Percentiles rank a stretch among this genome's conserved stretches.
These are phyloP conservation scores for Umbelopsis sp. DNA, from an alignment of 192 early-diverging fungal species.

Conservation along the genomic window DNA sequence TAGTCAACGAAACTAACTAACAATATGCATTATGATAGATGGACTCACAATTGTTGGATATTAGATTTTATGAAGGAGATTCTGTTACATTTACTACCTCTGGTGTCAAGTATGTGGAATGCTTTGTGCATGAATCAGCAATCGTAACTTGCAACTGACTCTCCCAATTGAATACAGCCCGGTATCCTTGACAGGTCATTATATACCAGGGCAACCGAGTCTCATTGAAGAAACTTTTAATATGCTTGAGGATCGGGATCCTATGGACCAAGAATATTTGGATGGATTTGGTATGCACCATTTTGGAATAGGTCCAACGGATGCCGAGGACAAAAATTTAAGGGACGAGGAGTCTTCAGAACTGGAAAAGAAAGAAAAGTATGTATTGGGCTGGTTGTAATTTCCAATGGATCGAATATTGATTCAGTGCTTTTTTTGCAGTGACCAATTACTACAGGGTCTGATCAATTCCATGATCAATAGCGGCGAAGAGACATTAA, in stretches of 20 bases:
- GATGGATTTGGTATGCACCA: constrained; percentile 26
- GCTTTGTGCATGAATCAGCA: background rate
- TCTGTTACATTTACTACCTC: background rate
- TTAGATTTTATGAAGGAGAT: constrained; percentile 4
- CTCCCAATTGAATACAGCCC: background rate
- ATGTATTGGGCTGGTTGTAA: background rate
- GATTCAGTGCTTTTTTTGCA: background rate
- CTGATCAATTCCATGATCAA: constrained; percentile 25
- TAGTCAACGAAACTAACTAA: too few species aligned
- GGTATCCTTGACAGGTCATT: constrained; percentile 4
- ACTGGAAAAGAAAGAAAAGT: constrained; percentile 11
- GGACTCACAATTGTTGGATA: background rate
- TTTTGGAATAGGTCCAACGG: constrained; percentile 17
- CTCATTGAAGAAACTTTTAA: background rate
- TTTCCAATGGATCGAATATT: background rate
- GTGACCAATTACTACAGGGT: constrained; percentile 21
- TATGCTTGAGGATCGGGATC: constrained; percentile 21
- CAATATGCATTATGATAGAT: background rate
- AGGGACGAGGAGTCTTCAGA: constrained; percentile 10
- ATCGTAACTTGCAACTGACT: background rate
- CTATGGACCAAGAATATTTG: constrained; percentile 17
- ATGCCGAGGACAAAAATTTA: constrained; percentile 8
- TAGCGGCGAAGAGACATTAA: constrained; percentile 8
- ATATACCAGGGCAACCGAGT: constrained; percentile 11
- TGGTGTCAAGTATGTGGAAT: background rate